Conservation (phyloP, 129 eudicot species). For the Arctium lappa region DNA sequence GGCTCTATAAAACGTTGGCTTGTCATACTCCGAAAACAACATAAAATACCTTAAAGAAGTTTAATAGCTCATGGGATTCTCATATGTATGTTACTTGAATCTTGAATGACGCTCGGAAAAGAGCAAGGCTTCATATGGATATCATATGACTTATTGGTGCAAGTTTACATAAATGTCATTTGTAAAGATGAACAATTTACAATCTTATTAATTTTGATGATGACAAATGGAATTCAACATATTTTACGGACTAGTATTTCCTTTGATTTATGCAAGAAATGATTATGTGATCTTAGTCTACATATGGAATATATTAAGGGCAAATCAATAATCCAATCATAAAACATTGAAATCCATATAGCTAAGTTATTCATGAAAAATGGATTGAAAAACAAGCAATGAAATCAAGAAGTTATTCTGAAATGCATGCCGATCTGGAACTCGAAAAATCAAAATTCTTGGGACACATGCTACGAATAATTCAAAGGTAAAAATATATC, state of each 20-base stretch:
- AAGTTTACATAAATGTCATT: not conserved
- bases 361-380: not conserved
- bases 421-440: not conserved
- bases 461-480: not conserved
- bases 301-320: not conserved
- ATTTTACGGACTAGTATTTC: not conserved
- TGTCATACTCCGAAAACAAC: not conserved
- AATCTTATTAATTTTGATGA: not conserved
- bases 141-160: not conserved
- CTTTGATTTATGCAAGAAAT: not conserved
- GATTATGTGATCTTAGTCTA: not conserved
- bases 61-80: not conserved
- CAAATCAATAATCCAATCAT: not conserved
- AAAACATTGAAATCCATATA: not conserved
- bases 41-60: not conserved
- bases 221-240: not conserved
- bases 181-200: not conserved
- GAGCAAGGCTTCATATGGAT: not conserved
- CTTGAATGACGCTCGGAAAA: not conserved
- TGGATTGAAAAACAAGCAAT: not conserved
- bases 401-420: not conserved
- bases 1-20: not conserved
- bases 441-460: not conserved
- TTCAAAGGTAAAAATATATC: not conserved
- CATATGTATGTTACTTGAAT: not conserved